Evolutionary conservation across 1,139 yeast species (phyloP), one percentile per base, ranked within the genome.

Genomic region (Fermentozyma sake): DNA sequence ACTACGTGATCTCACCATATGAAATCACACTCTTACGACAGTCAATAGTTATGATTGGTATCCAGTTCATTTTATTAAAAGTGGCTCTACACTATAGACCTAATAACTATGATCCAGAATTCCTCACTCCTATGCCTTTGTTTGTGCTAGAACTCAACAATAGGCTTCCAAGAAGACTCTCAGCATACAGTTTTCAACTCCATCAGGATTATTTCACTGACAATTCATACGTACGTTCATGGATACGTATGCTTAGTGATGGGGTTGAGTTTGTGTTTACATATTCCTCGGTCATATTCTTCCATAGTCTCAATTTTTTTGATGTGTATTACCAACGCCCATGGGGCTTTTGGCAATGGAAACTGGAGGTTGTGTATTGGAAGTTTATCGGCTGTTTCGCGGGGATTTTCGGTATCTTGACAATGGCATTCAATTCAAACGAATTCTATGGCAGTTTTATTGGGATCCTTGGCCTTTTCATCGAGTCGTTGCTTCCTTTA

Each of bases 261-360:
- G 25, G 54, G 3, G 31, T 52, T 15, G 55, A 58, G 31, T 48
- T 16, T 27, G 21, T 24, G 4, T 17, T 23, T 22, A 29, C 37
- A 15, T 50, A 41, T 27, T 11, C 31, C 26, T 35, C 31, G 6
- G 37, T 48, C 11, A 12, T 34, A 8, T 43, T 52, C 29, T 31
- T 32, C n/a, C 59, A 68, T 28, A 44, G 59, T 22, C 44, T 81
- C 17, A 65, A 76, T 30, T 67, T 79, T 33, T 82, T 80, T 50
- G 91, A 82, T 49, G 83, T 83, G 16, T 72, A 72, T 46, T 81
- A 76, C 44, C 61, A 65, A 29, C 61, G 95, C 35, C 80, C 89
- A 1, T 68, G 62, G 29, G 55, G 67, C 20, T 84, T 86, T 46
- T 86, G 96, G 96, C 94, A 85, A 52, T 86, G 96, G 96, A 65